Evolutionary conservation across 2,329 filamentous ascomycete species (phyloP).

Genomic region (Chaetomiaceae sp.): DNA sequence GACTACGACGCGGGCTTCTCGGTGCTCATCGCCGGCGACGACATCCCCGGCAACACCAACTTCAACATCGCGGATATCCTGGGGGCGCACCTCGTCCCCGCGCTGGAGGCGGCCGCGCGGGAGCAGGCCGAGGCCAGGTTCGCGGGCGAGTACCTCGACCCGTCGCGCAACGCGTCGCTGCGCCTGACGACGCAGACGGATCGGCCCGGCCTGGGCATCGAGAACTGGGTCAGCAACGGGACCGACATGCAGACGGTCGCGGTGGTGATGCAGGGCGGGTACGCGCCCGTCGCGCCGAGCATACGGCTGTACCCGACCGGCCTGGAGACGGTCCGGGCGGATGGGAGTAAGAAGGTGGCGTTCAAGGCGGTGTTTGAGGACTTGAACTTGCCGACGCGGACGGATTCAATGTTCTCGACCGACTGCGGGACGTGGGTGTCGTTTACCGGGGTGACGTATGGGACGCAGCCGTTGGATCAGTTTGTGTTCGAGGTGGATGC

Average conservation of each 20-base stretch:
- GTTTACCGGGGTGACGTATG: conserved; percentile 24
- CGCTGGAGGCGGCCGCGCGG: conserved; percentile 23
- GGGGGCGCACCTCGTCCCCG: conserved; percentile 22
- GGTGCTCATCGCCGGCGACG: conserved; percentile 27
- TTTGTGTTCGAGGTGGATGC: conserved; percentile 24
- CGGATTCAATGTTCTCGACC: conserved; percentile 24
- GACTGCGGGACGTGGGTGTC: conserved; percentile 26
- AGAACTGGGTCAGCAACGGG: conserved; percentile 23
- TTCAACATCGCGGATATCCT: conserved; percentile 25
- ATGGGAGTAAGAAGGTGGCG: conserved; percentile 17
- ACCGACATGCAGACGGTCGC: conserved; percentile 21
- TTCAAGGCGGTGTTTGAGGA: conserved; percentile 26
- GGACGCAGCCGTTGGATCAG: conserved; percentile 24
- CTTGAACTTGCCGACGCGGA: conserved; percentile 15
- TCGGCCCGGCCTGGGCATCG: conserved; percentile 22
- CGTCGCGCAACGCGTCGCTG: conserved; percentile 11
- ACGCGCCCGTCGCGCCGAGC: conserved; percentile 16
- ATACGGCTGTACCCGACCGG: conserved; percentile 24
- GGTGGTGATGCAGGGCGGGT: conserved; percentile 21
- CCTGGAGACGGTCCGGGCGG: conserved; percentile 18
- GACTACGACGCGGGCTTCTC: conserved; percentile 28
- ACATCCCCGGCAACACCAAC: conserved; percentile 22
- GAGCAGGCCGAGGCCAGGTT: conserved; percentile 20
- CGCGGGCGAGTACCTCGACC: conserved; percentile 18
- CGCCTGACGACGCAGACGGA: conserved; percentile 21